Evolutionary conservation across 495 filamentous ascomycete genomes (phyloP).

Genomic region (Parathielavia hyrcaniae): DNA sequence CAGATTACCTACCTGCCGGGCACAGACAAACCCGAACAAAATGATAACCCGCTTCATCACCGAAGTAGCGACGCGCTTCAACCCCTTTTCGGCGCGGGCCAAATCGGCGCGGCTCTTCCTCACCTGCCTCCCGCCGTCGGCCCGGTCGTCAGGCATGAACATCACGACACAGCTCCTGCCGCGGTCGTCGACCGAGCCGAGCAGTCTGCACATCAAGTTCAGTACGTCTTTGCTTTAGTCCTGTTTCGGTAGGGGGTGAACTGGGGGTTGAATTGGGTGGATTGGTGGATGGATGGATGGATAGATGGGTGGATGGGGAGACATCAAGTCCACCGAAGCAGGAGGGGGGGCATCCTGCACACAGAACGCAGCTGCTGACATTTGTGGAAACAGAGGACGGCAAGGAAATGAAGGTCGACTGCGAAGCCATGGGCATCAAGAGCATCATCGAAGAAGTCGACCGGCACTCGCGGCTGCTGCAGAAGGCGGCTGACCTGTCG

Average conservation of each 20-base stretch:
- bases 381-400: constrained; percentile 59
- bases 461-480: constrained; percentile 73
- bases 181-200: constrained; percentile 53
- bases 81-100: constrained; percentile 73
- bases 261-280: not conserved
- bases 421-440: constrained; percentile 73
- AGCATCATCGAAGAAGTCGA: constrained; percentile 85
- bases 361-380: not conserved
- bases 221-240: constrained; percentile 59
- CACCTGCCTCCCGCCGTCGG: constrained; percentile 73
- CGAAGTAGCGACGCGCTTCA: constrained; percentile 76
- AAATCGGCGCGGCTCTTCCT: constrained; percentile 84
- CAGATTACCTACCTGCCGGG: no score
- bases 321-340: not conserved
- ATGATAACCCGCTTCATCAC: constrained; percentile 91
- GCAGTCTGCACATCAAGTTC: constrained; percentile 69
- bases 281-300: not conserved
- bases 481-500: constrained; percentile 73
- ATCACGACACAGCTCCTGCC: constrained; percentile 76
- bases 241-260: no score
- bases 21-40: constrained; percentile 25
- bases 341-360: no score
- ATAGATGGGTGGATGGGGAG: not conserved
- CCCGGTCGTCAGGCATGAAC: constrained; percentile 60
- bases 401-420: constrained; percentile 64